A percentile compares a stretch with the other conserved stretches of the same genome.
Evolutionary conservation across 176 grass and related monocot species (phyloP).

Genomic region (sorghum (Sorghum bicolor)): DNA sequence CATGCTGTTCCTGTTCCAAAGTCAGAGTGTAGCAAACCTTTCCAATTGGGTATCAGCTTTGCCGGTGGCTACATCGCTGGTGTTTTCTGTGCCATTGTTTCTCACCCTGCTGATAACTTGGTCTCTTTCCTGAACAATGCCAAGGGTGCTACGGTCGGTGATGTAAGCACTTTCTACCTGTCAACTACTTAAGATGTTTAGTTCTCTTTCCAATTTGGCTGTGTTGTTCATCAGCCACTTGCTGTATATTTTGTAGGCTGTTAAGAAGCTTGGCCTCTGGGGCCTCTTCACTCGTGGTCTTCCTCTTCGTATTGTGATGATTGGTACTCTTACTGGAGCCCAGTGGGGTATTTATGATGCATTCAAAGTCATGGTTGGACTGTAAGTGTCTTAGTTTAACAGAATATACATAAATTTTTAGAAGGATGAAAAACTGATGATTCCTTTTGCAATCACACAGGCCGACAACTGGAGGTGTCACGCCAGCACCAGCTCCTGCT

Average conservation of each 20-base stretch:
- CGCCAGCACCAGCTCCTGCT: constrained; percentile 32
- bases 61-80: constrained; percentile 68
- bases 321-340: constrained; percentile 69
- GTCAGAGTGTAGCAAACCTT: constrained; percentile 51
- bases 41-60: constrained; percentile 58
- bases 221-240: background rate
- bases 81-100: constrained; percentile 58
- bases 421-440: background rate
- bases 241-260: constrained; percentile 34
- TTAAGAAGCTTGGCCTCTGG: constrained; percentile 59
- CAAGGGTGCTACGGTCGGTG: constrained; percentile 65
- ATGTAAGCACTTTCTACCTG: constrained; percentile 37
- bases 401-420: background rate
- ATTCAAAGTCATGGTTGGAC: constrained; percentile 76
- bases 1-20: constrained; percentile 55
- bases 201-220: background rate
- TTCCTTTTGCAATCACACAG: constrained; percentile 28
- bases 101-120: constrained; percentile 67
- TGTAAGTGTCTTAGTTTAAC: constrained; percentile 44
- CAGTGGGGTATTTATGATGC: constrained; percentile 77
- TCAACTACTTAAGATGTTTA: background rate
- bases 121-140: constrained; percentile 78
- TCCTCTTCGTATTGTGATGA: constrained; percentile 82
- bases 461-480: constrained; percentile 59
- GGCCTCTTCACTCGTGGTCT: constrained; percentile 65